Conservation (phyloP, 2,329 filamentous ascomycete genomes). For the Penicillium janthinellum region DNA sequence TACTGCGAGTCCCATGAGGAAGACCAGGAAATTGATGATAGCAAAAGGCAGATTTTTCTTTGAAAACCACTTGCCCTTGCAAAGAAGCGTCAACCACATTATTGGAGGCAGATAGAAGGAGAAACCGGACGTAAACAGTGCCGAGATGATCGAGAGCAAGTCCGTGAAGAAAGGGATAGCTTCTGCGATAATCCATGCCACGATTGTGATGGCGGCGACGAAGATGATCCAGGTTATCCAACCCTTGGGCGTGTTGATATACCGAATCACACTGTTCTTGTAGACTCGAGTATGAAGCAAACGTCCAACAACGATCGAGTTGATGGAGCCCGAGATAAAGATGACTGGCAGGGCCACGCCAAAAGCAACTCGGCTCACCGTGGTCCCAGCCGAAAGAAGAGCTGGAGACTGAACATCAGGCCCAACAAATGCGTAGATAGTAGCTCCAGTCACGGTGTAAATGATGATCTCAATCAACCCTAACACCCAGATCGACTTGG, state of each 20-base stretch:
- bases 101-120: constrained; percentile 70
- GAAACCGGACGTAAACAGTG: constrained; percentile 82
- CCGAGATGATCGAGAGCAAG: constrained; percentile 49
- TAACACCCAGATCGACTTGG: constrained; percentile 42
- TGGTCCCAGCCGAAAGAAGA: constrained; percentile 27
- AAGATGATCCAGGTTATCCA: constrained; percentile 33
- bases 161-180: constrained; percentile 84
- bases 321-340: constrained; percentile 26
- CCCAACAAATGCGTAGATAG: constrained; percentile 13
- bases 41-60: constrained; percentile 21
- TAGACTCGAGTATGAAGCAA: constrained; percentile 33
- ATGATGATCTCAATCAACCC: constrained; percentile 33
- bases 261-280: constrained; percentile 33
- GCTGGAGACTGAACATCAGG: constrained; percentile 24
- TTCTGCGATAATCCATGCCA: constrained; percentile 80
- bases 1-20: constrained; percentile 71
- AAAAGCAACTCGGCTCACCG: constrained; percentile 31
- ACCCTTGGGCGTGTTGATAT: constrained; percentile 31
- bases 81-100: constrained; percentile 31
- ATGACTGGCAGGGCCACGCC: constrained; percentile 31
- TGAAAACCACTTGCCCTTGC: constrained; percentile 5
- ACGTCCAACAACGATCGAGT: constrained; percentile 31
- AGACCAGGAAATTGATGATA: constrained; percentile 68
- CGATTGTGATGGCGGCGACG: constrained; percentile 62
- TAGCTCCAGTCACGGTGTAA: constrained; percentile 30